Conservation (phyloP, 2,329 filamentous ascomycete genomes). For the Diaporthe destruens region DNA sequence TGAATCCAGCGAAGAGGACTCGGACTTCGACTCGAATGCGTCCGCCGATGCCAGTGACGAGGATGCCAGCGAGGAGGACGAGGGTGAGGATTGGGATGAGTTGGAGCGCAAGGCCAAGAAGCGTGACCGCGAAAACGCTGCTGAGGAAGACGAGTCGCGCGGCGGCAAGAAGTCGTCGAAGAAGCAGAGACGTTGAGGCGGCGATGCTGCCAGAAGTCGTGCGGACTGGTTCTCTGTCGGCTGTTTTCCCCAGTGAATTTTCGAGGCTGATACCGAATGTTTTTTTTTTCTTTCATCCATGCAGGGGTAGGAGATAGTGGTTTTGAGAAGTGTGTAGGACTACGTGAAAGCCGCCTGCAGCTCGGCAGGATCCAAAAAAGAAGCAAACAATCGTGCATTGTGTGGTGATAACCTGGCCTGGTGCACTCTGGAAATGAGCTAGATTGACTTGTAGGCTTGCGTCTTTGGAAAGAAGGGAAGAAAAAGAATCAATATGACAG, state of each 20-base stretch:
- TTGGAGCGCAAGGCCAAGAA: slow-evolving; percentile 92
- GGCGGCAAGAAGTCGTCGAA: slow-evolving; percentile 78
- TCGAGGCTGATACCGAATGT: not conserved
- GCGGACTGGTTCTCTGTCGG: not conserved
- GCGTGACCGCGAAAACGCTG: slow-evolving; percentile 75
- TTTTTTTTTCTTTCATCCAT: not conserved
- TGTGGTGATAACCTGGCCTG: not conserved
- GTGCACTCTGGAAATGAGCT: not conserved
- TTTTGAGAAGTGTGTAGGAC: slow-evolving; percentile 27
- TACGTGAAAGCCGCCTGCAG: slow-evolving; percentile 6
- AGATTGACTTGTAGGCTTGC: not conserved
- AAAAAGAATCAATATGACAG: not conserved
- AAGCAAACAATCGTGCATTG: not conserved
- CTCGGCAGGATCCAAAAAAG: not conserved
- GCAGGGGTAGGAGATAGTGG: not conserved
- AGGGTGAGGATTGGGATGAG: slow-evolving; percentile 94
- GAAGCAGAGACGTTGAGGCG: slow-evolving; percentile 46
- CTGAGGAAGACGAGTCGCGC: slow-evolving; percentile 83
- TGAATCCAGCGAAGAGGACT: slow-evolving; percentile 83
- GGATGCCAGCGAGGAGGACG: slow-evolving; percentile 80
- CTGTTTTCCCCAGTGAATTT: not conserved
- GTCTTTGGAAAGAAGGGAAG: not conserved
- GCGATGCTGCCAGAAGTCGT: not conserved
- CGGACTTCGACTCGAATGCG: slow-evolving; percentile 92
- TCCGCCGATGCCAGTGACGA: slow-evolving; percentile 86